Evolutionary conservation across 2,329 filamentous ascomycete genomes (phyloP).

Genomic region (Pestalotiopsis sp.): DNA sequence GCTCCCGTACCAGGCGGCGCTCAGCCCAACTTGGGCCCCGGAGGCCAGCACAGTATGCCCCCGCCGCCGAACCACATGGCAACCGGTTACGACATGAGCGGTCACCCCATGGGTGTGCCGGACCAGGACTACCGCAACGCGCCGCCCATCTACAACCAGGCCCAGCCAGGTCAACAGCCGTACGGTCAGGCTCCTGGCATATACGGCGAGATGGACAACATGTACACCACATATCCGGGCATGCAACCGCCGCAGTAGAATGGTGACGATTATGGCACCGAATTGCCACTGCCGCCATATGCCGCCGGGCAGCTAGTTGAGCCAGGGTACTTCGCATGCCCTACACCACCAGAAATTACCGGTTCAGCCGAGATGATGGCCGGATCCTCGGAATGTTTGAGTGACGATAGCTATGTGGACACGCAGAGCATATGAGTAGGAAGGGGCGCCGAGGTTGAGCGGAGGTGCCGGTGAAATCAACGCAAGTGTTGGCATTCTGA

Average conservation of each 20-base stretch:
- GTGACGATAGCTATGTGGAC: too few relatives aligned
- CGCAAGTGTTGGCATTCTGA: neutral
- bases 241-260: slow-evolving; percentile 75
- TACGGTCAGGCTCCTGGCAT: slow-evolving; percentile 80
- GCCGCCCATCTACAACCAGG: slow-evolving; percentile 80
- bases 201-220: slow-evolving; percentile 79
- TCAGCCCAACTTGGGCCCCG: slow-evolving; percentile 56
- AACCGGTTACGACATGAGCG: slow-evolving; percentile 62
- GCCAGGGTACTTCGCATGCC: too few relatives aligned
- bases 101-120: slow-evolving; percentile 61
- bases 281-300: neutral
- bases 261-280: neutral
- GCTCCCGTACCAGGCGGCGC: slow-evolving; percentile 41
- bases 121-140: slow-evolving; percentile 82
- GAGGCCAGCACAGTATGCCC: slow-evolving; percentile 53
- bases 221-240: slow-evolving; percentile 74
- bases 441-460: neutral
- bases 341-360: too few relatives aligned
- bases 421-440: neutral
- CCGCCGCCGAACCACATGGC: slow-evolving; percentile 64
- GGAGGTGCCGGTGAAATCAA: too few relatives aligned
- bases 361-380: neutral
- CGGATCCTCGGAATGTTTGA: neutral
- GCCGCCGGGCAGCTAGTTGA: neutral
- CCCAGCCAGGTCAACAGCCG: slow-evolving; percentile 71